These are phyloP conservation scores for Mortierella sp. DNA, from an alignment of 371 early-diverging fungal genomes.

Conservation along the genomic window DNA sequence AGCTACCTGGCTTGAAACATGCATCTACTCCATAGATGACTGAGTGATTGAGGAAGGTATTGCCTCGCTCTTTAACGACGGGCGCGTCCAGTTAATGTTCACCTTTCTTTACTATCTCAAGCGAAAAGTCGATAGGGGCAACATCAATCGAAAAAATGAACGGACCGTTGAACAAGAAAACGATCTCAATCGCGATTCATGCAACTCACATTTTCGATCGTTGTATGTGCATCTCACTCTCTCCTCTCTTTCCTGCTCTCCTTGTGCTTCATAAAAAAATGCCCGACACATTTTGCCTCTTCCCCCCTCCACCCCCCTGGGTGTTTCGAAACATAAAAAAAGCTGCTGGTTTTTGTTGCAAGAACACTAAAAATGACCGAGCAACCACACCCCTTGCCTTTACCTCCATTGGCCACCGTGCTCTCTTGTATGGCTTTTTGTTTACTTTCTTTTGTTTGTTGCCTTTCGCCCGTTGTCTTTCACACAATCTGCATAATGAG, in stretches of 20 bases:
- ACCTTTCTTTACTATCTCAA: not conserved
- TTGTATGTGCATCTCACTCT: not conserved
- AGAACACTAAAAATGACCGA: not conserved
- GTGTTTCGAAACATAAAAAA: conserved; percentile 6
- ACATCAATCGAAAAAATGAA: no score
- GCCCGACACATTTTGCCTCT: not conserved
- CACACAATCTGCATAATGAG: not conserved
- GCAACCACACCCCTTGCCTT: not conserved
- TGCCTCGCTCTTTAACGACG: no score
- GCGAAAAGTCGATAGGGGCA: no score
- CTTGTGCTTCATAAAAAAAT: not conserved
- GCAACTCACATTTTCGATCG: not conserved
- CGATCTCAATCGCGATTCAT: not conserved
- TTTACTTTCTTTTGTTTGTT: not conserved
- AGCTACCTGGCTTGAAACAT: no score
- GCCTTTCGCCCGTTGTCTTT: not conserved
- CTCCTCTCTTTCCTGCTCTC: not conserved
- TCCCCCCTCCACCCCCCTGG: not conserved
- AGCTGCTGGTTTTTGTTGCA: not conserved
- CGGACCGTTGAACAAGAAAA: not conserved
- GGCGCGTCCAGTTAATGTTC: no score
- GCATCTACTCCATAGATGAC: no score
- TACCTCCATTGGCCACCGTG: not conserved
- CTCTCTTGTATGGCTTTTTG: not conserved
- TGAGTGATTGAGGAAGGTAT: no score